Percentiles rank a stretch among this genome's conserved stretches.
Evolutionary conservation across 2,329 filamentous ascomycete species (phyloP).

Genomic region (Bisporella sp.): DNA sequence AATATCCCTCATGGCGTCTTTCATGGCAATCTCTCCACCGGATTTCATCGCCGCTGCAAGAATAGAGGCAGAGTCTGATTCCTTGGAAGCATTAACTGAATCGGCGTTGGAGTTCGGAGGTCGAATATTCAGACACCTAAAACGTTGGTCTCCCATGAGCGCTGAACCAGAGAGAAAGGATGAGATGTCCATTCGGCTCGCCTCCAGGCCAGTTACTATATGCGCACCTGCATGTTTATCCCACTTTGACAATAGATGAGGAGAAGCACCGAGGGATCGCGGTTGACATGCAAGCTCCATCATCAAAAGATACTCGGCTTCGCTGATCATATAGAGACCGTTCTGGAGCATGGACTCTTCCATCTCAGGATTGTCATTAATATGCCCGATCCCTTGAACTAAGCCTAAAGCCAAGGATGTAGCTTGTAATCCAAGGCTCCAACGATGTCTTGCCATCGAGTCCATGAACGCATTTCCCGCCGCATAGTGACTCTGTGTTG

Average conservation of each 20-base stretch:
- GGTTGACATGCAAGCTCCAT: neutral
- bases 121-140: neutral
- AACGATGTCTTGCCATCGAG: constrained; percentile 22
- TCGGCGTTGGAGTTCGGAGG: neutral
- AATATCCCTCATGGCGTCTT: neutral
- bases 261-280: neutral
- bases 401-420: neutral
- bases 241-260: neutral
- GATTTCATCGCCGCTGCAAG: neutral
- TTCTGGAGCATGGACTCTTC: neutral
- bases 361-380: neutral
- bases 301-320: neutral
- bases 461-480: constrained; percentile 32
- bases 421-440: neutral
- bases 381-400: neutral
- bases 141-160: neutral
- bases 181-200: neutral
- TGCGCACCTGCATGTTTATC: neutral
- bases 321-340: neutral
- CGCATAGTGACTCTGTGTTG: constrained; percentile 30
- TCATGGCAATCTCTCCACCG: neutral
- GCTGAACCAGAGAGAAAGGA: neutral
- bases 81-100: neutral
- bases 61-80: neutral
- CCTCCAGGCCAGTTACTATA: neutral